Evolutionary conservation across 169 alveolate genomes (phyloP).

Genomic region (Plasmodium relictum): DNA sequence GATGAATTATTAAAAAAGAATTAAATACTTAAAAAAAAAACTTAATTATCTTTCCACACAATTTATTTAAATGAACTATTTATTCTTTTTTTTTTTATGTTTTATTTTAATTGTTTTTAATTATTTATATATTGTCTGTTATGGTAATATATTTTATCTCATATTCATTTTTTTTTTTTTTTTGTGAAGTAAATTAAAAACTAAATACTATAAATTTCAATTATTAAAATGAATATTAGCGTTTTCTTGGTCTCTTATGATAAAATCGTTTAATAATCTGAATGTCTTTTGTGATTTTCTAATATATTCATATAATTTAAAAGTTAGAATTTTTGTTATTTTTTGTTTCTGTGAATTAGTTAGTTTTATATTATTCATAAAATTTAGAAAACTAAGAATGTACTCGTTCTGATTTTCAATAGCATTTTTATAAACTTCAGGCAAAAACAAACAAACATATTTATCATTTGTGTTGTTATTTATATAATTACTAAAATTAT

Average conservation of each 20-base stretch:
- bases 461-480: background rate
- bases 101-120: too few relatives aligned
- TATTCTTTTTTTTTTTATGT: too few relatives aligned
- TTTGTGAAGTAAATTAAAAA: background rate
- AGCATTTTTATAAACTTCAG: conserved; percentile 70
- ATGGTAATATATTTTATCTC: too few relatives aligned
- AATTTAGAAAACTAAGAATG: conserved; percentile 21
- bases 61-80: too few relatives aligned
- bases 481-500: conserved; percentile 15
- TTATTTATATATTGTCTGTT: too few relatives aligned
- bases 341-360: conserved; percentile 41
- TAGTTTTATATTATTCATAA: conserved; percentile 34
- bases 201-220: background rate
- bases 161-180: background rate
- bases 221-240: background rate
- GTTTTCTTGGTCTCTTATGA: conserved; percentile 2
- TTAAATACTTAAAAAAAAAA: too few relatives aligned
- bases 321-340: conserved; percentile 53
- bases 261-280: conserved; percentile 11
- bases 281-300: conserved; percentile 30
- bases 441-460: conserved; percentile 56
- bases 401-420: conserved; percentile 44
- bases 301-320: conserved; percentile 55
- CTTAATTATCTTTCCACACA: too few relatives aligned
- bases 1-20: too few relatives aligned